Evolutionary conservation across 2,329 filamentous ascomycete species (phyloP).

Genomic region (Claviceps spartinae): DNA sequence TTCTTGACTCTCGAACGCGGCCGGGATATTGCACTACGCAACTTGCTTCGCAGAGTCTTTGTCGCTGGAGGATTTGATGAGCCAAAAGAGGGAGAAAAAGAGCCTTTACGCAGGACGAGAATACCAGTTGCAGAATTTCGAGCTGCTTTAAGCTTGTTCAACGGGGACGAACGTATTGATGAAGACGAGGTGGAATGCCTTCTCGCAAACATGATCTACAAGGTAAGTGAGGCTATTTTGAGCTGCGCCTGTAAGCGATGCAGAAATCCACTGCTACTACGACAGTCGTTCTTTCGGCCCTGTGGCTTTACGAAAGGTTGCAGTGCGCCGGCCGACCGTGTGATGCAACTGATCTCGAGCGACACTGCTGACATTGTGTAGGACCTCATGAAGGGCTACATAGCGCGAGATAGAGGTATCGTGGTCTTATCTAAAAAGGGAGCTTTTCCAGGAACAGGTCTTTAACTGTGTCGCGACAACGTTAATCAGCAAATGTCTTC

Average conservation of each 20-base stretch:
- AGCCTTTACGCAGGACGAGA: slow-evolving; percentile 56
- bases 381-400: slow-evolving; percentile 97
- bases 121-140: slow-evolving; percentile 75
- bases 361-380: slow-evolving; percentile 25
- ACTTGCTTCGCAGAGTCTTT: slow-evolving; percentile 85
- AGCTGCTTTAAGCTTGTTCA: slow-evolving; percentile 66
- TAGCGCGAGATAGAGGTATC: slow-evolving; percentile 76
- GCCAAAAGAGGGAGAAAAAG: slow-evolving; percentile 51
- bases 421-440: slow-evolving; percentile 88
- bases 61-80: slow-evolving; percentile 72
- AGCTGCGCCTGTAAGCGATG: background rate
- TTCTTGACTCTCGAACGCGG: slow-evolving; percentile 89
- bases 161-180: slow-evolving; percentile 53
- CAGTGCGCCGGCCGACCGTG: background rate
- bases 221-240: slow-evolving; percentile 46
- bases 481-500: background rate
- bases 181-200: slow-evolving; percentile 91
- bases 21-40: slow-evolving; percentile 81
- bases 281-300: background rate
- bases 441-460: slow-evolving; percentile 83
- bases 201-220: slow-evolving; percentile 94
- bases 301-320: background rate
- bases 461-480: slow-evolving; percentile 23
- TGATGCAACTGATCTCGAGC: background rate
- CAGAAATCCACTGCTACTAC: background rate